A percentile compares a stretch with the other conserved stretches of the same genome.
Evolutionary conservation across 2,329 filamentous ascomycete species (phyloP).

Genomic region (Monosporascus cannonballus): DNA sequence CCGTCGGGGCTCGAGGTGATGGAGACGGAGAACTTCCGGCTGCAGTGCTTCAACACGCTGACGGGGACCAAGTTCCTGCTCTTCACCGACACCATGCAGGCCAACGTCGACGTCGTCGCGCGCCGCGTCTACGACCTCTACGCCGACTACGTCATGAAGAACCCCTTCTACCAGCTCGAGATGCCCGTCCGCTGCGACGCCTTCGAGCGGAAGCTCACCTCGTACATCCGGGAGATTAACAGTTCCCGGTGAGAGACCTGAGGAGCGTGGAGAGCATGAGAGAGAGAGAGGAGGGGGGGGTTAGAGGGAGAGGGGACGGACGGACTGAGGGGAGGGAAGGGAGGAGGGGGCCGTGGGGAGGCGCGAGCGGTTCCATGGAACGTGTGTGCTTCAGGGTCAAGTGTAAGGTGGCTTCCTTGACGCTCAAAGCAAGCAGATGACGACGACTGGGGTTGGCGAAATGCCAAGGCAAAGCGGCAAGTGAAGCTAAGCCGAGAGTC

Average conservation of each 20-base stretch:
- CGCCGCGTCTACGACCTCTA: constrained; percentile 90
- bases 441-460: neutral
- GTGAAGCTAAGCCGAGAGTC: neutral
- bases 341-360: neutral
- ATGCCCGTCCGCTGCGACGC: constrained; percentile 96
- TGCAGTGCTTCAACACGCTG: constrained; percentile 93
- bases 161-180: constrained; percentile 95
- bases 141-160: constrained; percentile 98
- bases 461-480: neutral
- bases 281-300: neutral
- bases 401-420: too few relatives aligned
- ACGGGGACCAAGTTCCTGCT: constrained; percentile 94
- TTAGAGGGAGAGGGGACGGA: neutral
- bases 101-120: constrained; percentile 79
- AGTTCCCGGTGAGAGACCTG: constrained; percentile 42
- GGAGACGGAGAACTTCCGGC: constrained; percentile 87
- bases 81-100: constrained; percentile 85
- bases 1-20: constrained; percentile 83
- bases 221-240: constrained; percentile 71
- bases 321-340: neutral
- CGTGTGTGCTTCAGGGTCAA: neutral
- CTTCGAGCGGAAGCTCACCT: constrained; percentile 80
- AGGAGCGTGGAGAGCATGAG: neutral
- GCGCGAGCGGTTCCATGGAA: neutral
- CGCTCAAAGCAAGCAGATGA: neutral